Evolutionary conservation across 2,329 filamentous ascomycete genomes (phyloP), one percentile per base, ranked within the genome.

Genomic region (Penicillium olsonii): DNA sequence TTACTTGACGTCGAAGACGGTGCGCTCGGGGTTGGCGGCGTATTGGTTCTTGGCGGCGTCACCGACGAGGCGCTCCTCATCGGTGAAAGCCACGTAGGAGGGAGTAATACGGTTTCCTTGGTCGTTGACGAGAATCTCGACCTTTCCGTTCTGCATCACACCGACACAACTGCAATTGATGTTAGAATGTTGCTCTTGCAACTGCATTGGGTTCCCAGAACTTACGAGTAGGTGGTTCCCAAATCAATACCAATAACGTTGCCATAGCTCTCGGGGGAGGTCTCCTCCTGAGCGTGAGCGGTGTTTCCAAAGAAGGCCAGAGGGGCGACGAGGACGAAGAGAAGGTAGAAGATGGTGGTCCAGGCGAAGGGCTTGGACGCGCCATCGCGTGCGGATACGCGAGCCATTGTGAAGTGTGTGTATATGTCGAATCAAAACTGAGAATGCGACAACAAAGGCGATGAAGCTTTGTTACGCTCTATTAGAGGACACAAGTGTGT

Each of bases 1-100:
- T 83, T 76, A 91, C 88, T 92, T 94, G 77, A 91, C 79, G 68
- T 92, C 88, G 68, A 80, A 92, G 70, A 92, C 82, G 45, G 88
- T 92, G 68, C 86, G 84, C 63, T 68, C 76, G 38, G 88, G 89
- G 81, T 92, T 92, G 48, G 84, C 75, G 56, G 88, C 86, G 69
- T 88, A 91, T 81, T 95, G 91, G 79, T 95, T 95, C 87, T 96
- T 96, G 68, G 91, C 91, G 68, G 94, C 90, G 75, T 99, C 94
- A 82, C 94, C 94, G 63, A 99, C 91, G 62, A 99, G 82, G 71
- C 94, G 87, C 78, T 97, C 94, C 59, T 96, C 91, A 67, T 97
- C 92, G 75, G 91, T 97, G 76, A 95, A 96, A 68, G 90, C 91
- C 71, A 96, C 91, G 76, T 94, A 96, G 59, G 90, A 95, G 48